A percentile compares a stretch with the other conserved stretches of the same genome.
Conservation (phyloP, 2,329 filamentous ascomycete genomes). For the Penicillium rolfsii region DNA sequence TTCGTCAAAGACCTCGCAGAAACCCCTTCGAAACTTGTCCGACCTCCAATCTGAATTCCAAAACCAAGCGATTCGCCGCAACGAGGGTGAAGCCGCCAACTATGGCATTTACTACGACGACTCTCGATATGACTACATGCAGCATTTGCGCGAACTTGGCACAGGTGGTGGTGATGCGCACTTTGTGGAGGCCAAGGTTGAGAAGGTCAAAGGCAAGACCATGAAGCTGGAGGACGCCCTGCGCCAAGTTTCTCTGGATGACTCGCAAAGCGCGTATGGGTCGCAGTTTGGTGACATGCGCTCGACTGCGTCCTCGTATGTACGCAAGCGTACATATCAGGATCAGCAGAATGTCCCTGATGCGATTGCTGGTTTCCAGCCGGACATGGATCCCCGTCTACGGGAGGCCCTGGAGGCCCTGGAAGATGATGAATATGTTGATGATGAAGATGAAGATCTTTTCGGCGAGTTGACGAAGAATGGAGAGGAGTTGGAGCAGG, state of each 20-base stretch:
- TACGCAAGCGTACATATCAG: conserved; percentile 79
- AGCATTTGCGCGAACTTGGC: conserved; percentile 90
- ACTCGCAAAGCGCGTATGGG: conserved; percentile 42
- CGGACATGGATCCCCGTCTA: conserved; percentile 93
- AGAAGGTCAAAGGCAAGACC: conserved; percentile 69
- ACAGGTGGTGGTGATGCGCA: conserved; percentile 70
- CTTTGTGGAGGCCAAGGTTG: conserved; percentile 72
- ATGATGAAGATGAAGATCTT: conserved; percentile 78
- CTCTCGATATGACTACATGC: conserved; percentile 98
- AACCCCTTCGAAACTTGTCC: conserved; percentile 62
- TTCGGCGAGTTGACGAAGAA: conserved; percentile 74
- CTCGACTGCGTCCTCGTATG: conserved; percentile 69
- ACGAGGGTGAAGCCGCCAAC: conserved; percentile 94
- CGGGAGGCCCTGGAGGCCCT: conserved; percentile 90
- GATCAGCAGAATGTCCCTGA: conserved; percentile 93
- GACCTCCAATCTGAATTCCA: conserved; percentile 79
- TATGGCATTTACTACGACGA: conserved; percentile 96
- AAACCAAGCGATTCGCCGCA: conserved; percentile 69
- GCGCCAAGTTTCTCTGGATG: conserved; percentile 57
- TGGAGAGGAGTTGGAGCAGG: conserved; percentile 70
- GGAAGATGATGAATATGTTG: conserved; percentile 94
- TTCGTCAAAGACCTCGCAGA: conserved; percentile 41
- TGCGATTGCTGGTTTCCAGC: conserved; percentile 88
- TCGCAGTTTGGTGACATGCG: conserved; percentile 47
- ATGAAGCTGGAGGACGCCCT: conserved; percentile 86